A percentile compares a stretch with the other conserved stretches of the same genome.
phyloP scores from a whole-genome alignment of 768 basidiomycete genomes.

The Agrocybe praecox region DNA sequence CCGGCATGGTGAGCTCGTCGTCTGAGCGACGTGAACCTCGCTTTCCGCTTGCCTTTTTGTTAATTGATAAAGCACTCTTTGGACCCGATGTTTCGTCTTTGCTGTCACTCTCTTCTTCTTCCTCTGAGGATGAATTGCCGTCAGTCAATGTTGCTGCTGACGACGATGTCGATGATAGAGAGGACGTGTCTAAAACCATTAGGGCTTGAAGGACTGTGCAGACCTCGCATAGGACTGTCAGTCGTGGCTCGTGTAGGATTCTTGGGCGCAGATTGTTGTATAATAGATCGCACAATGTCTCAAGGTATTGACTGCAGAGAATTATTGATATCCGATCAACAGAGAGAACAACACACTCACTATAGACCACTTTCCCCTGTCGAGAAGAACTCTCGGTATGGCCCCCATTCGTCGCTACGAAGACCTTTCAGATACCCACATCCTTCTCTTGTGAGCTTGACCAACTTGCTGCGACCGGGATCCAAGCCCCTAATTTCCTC shows the following conservation, averaged over 20 bases:
- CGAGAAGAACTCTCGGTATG: conserved; percentile 86
- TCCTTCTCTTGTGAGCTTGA: conserved; percentile 88
- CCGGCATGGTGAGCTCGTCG: conserved; percentile 5
- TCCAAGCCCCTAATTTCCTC: conserved; percentile 86
- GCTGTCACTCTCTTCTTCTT: conserved; percentile 28
- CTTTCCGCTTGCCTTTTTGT: background rate
- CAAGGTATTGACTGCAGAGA: conserved; percentile 76
- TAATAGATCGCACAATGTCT: conserved; percentile 89
- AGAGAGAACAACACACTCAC: conserved; percentile 31
- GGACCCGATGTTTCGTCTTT: conserved; percentile 17
- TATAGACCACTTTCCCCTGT: conserved; percentile 73
- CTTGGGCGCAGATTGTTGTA: conserved; percentile 96
- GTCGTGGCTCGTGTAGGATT: conserved; percentile 89
- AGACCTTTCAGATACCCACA: conserved; percentile 92
- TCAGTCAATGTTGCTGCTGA: background rate
- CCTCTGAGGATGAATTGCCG: conserved; percentile 11
- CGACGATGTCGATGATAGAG: conserved; percentile 17
- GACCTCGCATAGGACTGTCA: conserved; percentile 89
- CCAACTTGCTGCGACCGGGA: conserved; percentile 77
- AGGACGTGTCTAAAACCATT: conserved; percentile 86
- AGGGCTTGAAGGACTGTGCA: conserved; percentile 96
- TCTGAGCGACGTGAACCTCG: conserved; percentile 2
- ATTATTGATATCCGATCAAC: conserved; percentile 4
- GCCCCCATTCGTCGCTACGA: conserved; percentile 85
- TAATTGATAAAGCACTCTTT: background rate